These are phyloP conservation scores for Penicillium expansum DNA, from an alignment of 2,329 filamentous ascomycete species.

Conservation along the genomic window DNA sequence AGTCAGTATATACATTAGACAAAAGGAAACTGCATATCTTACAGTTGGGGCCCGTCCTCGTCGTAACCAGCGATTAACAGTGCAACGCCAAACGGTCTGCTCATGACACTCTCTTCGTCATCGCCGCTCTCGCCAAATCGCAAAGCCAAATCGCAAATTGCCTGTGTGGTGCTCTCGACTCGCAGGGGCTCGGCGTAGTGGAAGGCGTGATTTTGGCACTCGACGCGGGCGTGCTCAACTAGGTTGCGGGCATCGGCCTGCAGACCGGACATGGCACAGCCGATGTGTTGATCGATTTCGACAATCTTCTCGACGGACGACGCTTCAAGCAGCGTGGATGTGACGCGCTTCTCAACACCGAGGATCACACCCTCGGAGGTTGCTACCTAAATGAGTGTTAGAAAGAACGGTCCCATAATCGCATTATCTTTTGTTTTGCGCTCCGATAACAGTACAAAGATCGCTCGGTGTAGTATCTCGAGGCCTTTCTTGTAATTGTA, in stretches of 20 bases:
- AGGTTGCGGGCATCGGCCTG: conserved; percentile 97
- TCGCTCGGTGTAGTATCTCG: neutral
- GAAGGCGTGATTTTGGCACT: conserved; percentile 95
- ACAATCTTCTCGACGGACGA: conserved; percentile 99
- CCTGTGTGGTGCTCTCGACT: conserved; percentile 97
- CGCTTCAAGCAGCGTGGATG: conserved; percentile 93
- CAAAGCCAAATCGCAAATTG: conserved; percentile 94
- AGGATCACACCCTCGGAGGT: conserved; percentile 94
- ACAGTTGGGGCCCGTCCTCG: conserved; percentile 91
- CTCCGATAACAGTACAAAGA: neutral
- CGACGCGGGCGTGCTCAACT: conserved; percentile 97
- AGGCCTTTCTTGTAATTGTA: neutral
- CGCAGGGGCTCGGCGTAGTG: conserved; percentile 94
- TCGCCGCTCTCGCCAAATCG: conserved; percentile 96
- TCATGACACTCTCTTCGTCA: conserved; percentile 98
- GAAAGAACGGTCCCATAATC: conserved; percentile 10
- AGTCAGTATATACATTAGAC: conserved; percentile 1
- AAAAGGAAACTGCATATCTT: conserved; percentile 31
- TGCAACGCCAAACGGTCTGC: conserved; percentile 91
- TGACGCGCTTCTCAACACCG: conserved; percentile 98
- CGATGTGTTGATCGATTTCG: conserved; percentile 98
- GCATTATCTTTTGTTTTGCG: neutral
- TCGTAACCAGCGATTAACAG: conserved; percentile 95
- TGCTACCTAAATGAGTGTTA: conserved; percentile 58
- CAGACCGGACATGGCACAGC: conserved; percentile 96